Conservation (phyloP, 495 filamentous ascomycete species). For the Durotheca rogersii region DNA sequence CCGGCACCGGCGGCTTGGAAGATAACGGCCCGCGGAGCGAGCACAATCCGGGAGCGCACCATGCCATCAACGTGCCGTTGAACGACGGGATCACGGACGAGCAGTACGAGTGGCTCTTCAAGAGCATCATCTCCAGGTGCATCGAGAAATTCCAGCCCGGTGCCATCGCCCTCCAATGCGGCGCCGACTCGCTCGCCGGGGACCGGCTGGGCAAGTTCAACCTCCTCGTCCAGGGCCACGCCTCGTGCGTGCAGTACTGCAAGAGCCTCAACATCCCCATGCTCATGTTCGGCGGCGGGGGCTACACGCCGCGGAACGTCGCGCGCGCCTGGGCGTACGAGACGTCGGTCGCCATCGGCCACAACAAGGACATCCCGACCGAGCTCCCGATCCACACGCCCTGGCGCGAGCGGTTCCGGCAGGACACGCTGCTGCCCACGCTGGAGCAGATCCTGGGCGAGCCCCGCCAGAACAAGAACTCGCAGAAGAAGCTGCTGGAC, state of each 20-base stretch:
- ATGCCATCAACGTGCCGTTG: conserved; percentile 93
- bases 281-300: conserved; percentile 89
- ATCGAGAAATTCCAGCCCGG: conserved; percentile 75
- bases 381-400: conserved; percentile 70
- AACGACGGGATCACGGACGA: conserved; percentile 95
- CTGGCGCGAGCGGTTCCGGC: conserved; percentile 80
- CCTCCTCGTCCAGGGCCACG: conserved; percentile 90
- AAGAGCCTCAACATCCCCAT: conserved; percentile 76
- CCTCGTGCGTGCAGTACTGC: conserved; percentile 82
- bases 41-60: conserved; percentile 88
- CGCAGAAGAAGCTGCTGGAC: conserved; percentile 68
- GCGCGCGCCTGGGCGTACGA: conserved; percentile 96
- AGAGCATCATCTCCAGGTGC: conserved; percentile 72
- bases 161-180: conserved; percentile 94
- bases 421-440: conserved; percentile 77
- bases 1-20: conserved; percentile 88
- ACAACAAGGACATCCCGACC: conserved; percentile 66
- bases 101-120: conserved; percentile 82
- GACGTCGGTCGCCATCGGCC: conserved; percentile 83
- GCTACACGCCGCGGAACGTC: conserved; percentile 97
- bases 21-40: conserved; percentile 82
- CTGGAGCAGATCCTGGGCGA: conserved; percentile 64
- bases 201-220: conserved; percentile 96
- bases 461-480: conserved; percentile 72
- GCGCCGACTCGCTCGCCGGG: conserved; percentile 90